phyloP scores from a whole-genome alignment of 2,329 filamentous ascomycete species.

The Aureobasidium sp. region DNA sequence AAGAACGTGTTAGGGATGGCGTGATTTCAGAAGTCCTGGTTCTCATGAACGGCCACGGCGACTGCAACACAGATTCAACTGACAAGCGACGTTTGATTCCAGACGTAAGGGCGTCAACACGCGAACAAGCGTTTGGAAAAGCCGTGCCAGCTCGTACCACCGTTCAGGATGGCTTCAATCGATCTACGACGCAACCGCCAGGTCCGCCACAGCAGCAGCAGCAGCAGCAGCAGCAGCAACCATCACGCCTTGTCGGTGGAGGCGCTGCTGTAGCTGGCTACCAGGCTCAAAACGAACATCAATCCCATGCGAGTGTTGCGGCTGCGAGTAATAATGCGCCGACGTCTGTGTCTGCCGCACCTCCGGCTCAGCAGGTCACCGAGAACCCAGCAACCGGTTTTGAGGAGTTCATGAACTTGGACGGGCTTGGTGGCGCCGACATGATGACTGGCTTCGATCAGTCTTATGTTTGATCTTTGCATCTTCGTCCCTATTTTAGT shows the following conservation, averaged over 20 bases:
- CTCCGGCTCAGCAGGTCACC: background rate
- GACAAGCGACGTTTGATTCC: background rate
- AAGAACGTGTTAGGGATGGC: slow-evolving; percentile 23
- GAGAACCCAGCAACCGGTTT: slow-evolving; percentile 18
- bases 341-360: background rate
- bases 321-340: background rate
- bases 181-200: slow-evolving; percentile 20
- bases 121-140: slow-evolving; percentile 34
- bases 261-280: slow-evolving; percentile 17
- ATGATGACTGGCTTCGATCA: slow-evolving; percentile 7
- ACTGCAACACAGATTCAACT: slow-evolving; percentile 23
- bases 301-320: background rate
- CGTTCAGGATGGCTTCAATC: slow-evolving; percentile 35
- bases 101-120: slow-evolving; percentile 19
- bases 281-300: slow-evolving; percentile 3
- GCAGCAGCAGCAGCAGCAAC: slow-evolving; percentile 15
- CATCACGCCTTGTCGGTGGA: slow-evolving; percentile 5
- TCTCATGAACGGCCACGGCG: slow-evolving; percentile 31
- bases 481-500: background rate
- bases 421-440: slow-evolving; percentile 23
- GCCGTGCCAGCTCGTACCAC: slow-evolving; percentile 33
- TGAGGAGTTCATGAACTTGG: slow-evolving; percentile 40
- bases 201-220: slow-evolving; percentile 17
- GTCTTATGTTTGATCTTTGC: background rate
- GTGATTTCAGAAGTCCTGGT: slow-evolving; percentile 29